phyloP scores from a whole-genome alignment of 768 basidiomycete species.

The Coprinopsis strossmayeri region DNA sequence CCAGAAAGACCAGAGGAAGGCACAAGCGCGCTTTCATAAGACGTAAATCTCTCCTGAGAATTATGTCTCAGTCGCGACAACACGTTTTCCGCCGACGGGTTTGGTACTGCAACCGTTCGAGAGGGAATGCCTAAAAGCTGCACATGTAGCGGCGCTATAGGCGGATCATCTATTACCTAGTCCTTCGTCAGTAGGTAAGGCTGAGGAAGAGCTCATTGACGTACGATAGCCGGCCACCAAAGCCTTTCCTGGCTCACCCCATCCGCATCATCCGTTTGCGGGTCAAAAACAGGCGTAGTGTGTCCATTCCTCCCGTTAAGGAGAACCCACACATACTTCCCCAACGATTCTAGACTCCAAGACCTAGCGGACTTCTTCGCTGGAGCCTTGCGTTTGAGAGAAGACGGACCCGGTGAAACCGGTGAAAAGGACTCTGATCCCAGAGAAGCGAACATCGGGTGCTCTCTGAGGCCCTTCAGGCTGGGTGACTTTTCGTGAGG shows the following conservation, averaged over 20 bases:
- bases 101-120: constrained; percentile 26
- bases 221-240: constrained; percentile 74
- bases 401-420: background rate
- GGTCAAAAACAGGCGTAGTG: constrained; percentile 22
- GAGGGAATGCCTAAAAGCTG: too few relatives aligned
- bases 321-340: constrained; percentile 46
- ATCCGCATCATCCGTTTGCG: constrained; percentile 18
- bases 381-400: background rate
- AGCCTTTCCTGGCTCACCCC: constrained; percentile 22
- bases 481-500: background rate
- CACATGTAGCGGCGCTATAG: too few relatives aligned
- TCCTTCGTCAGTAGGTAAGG: background rate
- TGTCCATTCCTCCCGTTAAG: constrained; percentile 31
- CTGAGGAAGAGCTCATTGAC: constrained; percentile 15
- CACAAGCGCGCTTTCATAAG: constrained; percentile 31
- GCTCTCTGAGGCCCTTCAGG: background rate
- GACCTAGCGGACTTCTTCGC: background rate
- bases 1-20: constrained; percentile 21
- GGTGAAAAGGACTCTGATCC: background rate
- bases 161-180: background rate
- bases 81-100: constrained; percentile 34
- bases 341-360: constrained; percentile 24
- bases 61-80: constrained; percentile 18
- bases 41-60: constrained; percentile 17
- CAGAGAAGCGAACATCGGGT: constrained; percentile 8